Evolutionary conservation across 1,139 yeast species (phyloP).

Genomic region (Kodamaea ohmeri): DNA sequence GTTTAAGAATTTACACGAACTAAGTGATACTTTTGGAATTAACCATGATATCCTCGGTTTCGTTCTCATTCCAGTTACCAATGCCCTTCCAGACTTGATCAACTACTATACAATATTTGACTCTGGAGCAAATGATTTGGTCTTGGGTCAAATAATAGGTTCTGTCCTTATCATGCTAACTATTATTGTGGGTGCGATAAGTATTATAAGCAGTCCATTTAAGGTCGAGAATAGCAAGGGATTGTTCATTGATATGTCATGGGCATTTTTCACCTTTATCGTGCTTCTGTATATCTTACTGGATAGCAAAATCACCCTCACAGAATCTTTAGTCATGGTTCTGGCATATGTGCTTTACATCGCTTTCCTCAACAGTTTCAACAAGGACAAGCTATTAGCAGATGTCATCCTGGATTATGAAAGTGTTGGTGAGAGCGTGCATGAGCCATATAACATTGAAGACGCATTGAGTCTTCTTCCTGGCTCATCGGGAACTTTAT

Average conservation of each 20-base stretch:
- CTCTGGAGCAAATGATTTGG: constrained; percentile 33
- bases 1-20: constrained; percentile 30
- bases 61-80: constrained; percentile 39
- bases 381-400: constrained; percentile 6
- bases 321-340: constrained; percentile 48
- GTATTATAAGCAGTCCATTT: constrained; percentile 27
- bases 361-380: constrained; percentile 12
- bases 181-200: constrained; percentile 35
- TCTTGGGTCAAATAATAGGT: constrained; percentile 43
- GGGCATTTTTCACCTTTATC: constrained; percentile 34
- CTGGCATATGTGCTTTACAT: constrained; percentile 38
- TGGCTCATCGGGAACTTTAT: constrained; percentile 7
- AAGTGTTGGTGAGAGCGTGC: constrained; percentile 3
- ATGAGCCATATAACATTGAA: constrained; percentile 24
- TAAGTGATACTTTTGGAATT: constrained; percentile 27
- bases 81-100: constrained; percentile 41
- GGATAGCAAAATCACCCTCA: constrained; percentile 48
- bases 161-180: constrained; percentile 38
- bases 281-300: constrained; percentile 43
- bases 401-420: constrained; percentile 2
- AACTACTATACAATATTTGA: constrained; percentile 35
- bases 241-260: constrained; percentile 31
- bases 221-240: constrained; percentile 20
- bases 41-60: constrained; percentile 35
- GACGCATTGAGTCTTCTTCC: constrained; percentile 26